These are phyloP conservation scores for Hypoxylon crocopeplum DNA, from an alignment of 495 filamentous ascomycete species.

Conservation along the genomic window DNA sequence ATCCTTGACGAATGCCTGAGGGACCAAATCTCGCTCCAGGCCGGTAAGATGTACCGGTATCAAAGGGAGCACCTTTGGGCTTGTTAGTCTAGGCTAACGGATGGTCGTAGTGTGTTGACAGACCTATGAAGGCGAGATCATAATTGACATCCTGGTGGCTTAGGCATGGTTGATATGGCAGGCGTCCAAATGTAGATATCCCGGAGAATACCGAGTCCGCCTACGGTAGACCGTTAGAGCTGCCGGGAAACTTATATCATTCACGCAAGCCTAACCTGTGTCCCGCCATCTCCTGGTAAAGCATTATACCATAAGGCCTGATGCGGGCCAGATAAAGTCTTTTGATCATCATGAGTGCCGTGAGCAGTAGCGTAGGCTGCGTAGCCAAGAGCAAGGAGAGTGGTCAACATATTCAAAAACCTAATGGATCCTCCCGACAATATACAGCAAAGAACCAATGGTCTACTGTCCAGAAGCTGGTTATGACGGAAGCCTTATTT, in stretches of 20 bases:
- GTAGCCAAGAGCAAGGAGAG: conserved; percentile 32
- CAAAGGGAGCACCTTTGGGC: conserved; percentile 47
- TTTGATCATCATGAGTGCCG: conserved; percentile 49
- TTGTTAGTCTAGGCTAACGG: conserved; percentile 10
- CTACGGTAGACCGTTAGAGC: conserved; percentile 35
- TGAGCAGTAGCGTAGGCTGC: conserved; percentile 41
- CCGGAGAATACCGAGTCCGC: conserved; percentile 74
- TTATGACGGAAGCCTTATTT: background rate
- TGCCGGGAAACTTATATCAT: background rate
- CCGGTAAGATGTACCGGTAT: conserved; percentile 50
- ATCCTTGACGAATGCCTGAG: conserved; percentile 83
- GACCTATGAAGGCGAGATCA: conserved; percentile 84
- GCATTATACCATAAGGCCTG: conserved; percentile 56
- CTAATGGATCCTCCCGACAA: conserved; percentile 1
- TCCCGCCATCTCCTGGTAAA: conserved; percentile 64
- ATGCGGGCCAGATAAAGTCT: conserved; percentile 50
- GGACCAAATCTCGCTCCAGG: conserved; percentile 83
- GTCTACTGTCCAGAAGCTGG: background rate
- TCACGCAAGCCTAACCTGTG: conserved; percentile 48
- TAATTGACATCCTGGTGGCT: conserved; percentile 68
- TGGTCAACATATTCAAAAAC: conserved; percentile 32
- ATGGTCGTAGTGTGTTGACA: conserved; percentile 53
- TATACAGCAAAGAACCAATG: too few relatives aligned
- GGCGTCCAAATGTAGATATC: conserved; percentile 83
- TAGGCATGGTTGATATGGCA: conserved; percentile 77